Conservation (phyloP, 192 early-diverging fungal species). For the Irineochytrium annulatum region DNA sequence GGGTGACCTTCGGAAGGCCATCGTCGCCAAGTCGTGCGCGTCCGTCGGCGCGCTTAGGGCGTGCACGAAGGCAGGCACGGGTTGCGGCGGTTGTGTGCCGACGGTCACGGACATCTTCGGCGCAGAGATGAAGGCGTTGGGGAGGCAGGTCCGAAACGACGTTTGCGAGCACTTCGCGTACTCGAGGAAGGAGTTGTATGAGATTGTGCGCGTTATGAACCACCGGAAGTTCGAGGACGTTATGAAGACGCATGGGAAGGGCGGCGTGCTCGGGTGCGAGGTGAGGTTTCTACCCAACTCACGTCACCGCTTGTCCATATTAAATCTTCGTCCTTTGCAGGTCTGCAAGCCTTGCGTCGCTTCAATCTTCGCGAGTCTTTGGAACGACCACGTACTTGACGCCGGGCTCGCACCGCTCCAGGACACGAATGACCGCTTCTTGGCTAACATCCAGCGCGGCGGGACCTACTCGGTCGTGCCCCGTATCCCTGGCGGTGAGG, state of each 20-base stretch:
- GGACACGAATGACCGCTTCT: conserved; percentile 66
- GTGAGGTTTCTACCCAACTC: neutral
- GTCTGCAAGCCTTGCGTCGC: conserved; percentile 61
- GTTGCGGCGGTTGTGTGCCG: conserved; percentile 64
- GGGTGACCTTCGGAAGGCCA: conserved; percentile 45
- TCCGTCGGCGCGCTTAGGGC: conserved; percentile 54
- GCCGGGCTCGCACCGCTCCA: conserved; percentile 41
- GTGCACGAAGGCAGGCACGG: conserved; percentile 57
- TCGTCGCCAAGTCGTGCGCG: conserved; percentile 37
- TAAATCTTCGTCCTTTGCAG: conserved; percentile 19
- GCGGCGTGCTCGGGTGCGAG: conserved; percentile 45
- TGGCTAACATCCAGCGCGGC: conserved; percentile 68
- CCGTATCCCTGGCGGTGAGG: conserved; percentile 60
- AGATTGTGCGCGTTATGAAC: conserved; percentile 58
- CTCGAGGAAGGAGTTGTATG: conserved; percentile 55
- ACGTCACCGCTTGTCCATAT: no score
- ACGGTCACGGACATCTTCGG: conserved; percentile 56
- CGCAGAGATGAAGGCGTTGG: conserved; percentile 53
- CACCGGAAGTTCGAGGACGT: conserved; percentile 50
- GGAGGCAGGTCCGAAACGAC: conserved; percentile 47
- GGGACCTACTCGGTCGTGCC: conserved; percentile 65
- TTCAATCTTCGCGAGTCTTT: conserved; percentile 61
- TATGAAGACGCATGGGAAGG: conserved; percentile 40
- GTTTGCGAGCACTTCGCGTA: conserved; percentile 61
- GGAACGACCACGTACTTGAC: conserved; percentile 63